Base-by-base conservation (phyloP, 208 protist genomes). In the Leishmania lainsoni region DNA sequence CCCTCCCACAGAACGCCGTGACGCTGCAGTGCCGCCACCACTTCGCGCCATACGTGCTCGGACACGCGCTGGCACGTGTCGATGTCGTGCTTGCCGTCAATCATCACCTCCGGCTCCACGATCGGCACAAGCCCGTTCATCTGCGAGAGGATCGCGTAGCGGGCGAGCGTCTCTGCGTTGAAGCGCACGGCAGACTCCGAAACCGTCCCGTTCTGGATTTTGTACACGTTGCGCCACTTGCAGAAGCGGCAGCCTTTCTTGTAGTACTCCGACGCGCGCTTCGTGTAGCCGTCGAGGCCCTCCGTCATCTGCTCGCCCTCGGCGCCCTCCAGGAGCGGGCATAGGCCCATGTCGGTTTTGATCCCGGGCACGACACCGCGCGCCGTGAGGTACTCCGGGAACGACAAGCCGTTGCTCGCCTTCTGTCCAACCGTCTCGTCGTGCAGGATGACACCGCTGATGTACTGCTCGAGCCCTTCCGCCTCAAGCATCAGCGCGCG, bases 371-470 rank as follows among this genome's bases (percentile, higher is more conserved):
- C 81, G 68, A 99, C 93, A 51, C 96, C 97, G 49, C 91, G 81
- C 52, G 89, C 79, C 35, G 87, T 87, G 22, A 99, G 90, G 12
- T 97, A 78, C 70, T 99, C 88, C 48, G 89, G 74, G 86, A 99
- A 99, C 70, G 88, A 88, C 66, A 83, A 84, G 52, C 99, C 99
- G 74, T 93, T 93, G 74, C 78, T 85, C 51, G 92, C 88, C 81
- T 97, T 98, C 88, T 99, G 98, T 75, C 84, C 89, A n/a, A 99
- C 89, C 9, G 98, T 99, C 91, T 99, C 99, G 66, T 99, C 98
- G 89, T 96, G 98, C 56, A 99, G 81, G 85, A 99, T 99, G 69
- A 99, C 98, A 79, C 99, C 99, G 83, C 92, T 91, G 88, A 99
- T 98, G 94, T 97, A 99, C 86, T 99, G 79, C 76, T 95, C 91